Percentiles rank a stretch among this genome's conserved stretches.
phyloP scores from a whole-genome alignment of 768 basidiomycete genomes.

The Russula virescens region DNA sequence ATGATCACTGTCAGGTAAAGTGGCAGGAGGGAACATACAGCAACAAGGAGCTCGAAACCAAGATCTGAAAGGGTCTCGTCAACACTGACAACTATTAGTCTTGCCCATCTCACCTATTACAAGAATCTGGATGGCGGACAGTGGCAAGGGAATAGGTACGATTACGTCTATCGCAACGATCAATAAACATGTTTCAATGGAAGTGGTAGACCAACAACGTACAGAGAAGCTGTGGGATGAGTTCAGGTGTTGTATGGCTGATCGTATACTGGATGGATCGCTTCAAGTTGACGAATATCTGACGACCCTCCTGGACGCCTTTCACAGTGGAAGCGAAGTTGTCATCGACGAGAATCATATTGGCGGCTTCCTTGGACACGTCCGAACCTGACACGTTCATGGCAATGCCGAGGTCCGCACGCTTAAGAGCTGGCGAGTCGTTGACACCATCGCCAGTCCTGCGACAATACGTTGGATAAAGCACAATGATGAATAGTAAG shows the following conservation, averaged over 20 bases:
- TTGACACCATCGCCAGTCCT: conserved; percentile 72
- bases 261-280: conserved; percentile 67
- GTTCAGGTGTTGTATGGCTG: conserved; percentile 62
- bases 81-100: not conserved
- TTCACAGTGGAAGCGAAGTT: conserved; percentile 71
- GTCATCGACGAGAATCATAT: conserved; percentile 68
- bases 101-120: conserved; percentile 48
- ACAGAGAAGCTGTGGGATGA: conserved; percentile 65
- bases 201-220: not conserved
- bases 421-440: conserved; percentile 65
- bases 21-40: conserved; percentile 37
- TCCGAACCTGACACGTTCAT: conserved; percentile 75
- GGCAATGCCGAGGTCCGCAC: conserved; percentile 67
- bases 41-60: conserved; percentile 62
- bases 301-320: conserved; percentile 63
- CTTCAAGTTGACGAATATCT: conserved; percentile 66
- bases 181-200: not conserved
- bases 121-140: conserved; percentile 64
- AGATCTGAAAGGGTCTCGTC: conserved; percentile 42
- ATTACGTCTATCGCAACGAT: conserved; percentile 46
- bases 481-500: not conserved
- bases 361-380: conserved; percentile 68
- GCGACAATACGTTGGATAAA: not conserved
- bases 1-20: not conserved
- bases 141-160: conserved; percentile 57